phyloP scores from a whole-genome alignment of 1,284 basidiomycete genomes.

The Takashimella tepidaria region DNA sequence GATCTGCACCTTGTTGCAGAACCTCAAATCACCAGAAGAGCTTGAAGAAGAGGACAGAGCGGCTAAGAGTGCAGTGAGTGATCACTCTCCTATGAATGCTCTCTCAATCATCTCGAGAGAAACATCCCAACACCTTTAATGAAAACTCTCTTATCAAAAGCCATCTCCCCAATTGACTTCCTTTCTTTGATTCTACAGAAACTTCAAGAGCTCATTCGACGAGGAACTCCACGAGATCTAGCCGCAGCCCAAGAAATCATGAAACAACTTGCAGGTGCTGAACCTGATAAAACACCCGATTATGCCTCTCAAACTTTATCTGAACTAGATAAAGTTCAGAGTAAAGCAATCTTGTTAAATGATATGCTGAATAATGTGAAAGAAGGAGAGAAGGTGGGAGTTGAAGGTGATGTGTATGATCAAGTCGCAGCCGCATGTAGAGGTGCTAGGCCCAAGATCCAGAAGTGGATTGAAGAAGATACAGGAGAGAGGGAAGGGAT shows the following conservation, averaged over 20 bases:
- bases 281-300: slow-evolving; percentile 89
- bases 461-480: slow-evolving; percentile 96
- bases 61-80: slow-evolving; percentile 73
- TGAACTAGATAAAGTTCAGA: slow-evolving; percentile 91
- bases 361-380: slow-evolving; percentile 96
- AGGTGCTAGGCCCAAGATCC: slow-evolving; percentile 85
- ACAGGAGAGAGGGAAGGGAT: slow-evolving; percentile 72
- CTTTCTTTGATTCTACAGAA: too few species aligned
- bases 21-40: slow-evolving; percentile 90
- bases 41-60: slow-evolving; percentile 92
- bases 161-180: too few species aligned
- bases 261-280: slow-evolving; percentile 91
- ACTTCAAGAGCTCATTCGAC: slow-evolving; percentile 92
- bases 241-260: slow-evolving; percentile 96
- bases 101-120: too few species aligned
- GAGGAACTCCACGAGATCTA: slow-evolving; percentile 92
- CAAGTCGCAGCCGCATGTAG: slow-evolving; percentile 84
- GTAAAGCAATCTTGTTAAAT: slow-evolving; percentile 87
- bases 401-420: slow-evolving; percentile 88
- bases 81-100: too few species aligned
- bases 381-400: slow-evolving; percentile 67
- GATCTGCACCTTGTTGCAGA: slow-evolving; percentile 52
- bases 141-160: too few species aligned
- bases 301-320: slow-evolving; percentile 82
- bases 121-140: too few species aligned